Evolutionary conservation across 257 asterid species (phyloP).

Genomic region (Eustoma russellianum): DNA sequence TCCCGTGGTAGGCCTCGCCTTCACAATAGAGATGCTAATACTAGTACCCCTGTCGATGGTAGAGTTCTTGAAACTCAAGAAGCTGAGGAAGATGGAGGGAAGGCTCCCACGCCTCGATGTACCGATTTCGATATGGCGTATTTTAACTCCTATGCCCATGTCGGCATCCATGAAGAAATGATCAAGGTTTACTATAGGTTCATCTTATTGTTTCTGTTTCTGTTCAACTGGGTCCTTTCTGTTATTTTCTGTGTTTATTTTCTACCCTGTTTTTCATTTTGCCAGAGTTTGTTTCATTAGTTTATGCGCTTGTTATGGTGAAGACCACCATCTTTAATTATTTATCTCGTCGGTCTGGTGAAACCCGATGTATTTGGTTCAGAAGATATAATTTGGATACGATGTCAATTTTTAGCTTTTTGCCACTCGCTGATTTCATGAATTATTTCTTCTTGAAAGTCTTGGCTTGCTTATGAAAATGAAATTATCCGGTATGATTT

Average conservation of each 20-base stretch:
- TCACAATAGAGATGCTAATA: constrained; percentile 11
- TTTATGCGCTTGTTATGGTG: too few relatives aligned
- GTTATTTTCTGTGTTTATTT: not conserved
- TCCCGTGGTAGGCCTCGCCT: constrained; percentile 15
- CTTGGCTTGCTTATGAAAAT: too few relatives aligned
- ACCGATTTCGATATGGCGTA: constrained; percentile 88
- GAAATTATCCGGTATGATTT: too few relatives aligned
- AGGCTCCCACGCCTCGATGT: constrained; percentile 30
- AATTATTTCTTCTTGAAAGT: too few relatives aligned
- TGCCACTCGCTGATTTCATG: too few relatives aligned
- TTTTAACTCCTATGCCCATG: constrained; percentile 84
- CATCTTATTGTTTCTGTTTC: not conserved
- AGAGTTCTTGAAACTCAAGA: constrained; percentile 46
- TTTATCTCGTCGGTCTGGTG: too few relatives aligned
- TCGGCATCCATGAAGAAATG: constrained; percentile 98
- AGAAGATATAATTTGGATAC: too few relatives aligned
- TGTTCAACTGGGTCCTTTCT: not conserved
- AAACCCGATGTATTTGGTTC: too few relatives aligned
- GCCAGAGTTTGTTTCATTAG: not conserved
- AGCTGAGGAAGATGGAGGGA: constrained; percentile 27
- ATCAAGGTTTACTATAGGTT: constrained; percentile 57
- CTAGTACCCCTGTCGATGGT: constrained; percentile 10
- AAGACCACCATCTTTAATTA: too few relatives aligned
- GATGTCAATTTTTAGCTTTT: too few relatives aligned
- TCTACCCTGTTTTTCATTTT: not conserved